A percentile compares a stretch with the other conserved stretches of the same genome.
phyloP scores from a whole-genome alignment of 2,329 filamentous ascomycete genomes.

The Dactylellina haptotyla region DNA sequence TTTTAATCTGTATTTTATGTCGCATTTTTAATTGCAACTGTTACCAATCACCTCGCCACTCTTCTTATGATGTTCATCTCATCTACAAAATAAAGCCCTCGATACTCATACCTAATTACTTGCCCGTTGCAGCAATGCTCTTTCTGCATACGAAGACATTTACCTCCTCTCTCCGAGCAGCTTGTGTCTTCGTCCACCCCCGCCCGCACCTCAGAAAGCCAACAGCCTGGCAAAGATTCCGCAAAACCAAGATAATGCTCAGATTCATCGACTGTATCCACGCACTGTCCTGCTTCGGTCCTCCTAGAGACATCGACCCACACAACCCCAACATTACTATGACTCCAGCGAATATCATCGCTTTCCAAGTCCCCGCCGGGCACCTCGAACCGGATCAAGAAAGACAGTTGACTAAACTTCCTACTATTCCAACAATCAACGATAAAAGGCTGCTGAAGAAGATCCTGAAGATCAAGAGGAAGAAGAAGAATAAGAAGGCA shows the following conservation, averaged over 20 bases:
- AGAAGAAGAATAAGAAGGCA: neutral
- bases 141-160: neutral
- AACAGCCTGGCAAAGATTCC: neutral
- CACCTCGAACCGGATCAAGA: conserved; percentile 32
- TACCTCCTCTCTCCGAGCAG: neutral
- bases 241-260: neutral
- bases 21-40: no score
- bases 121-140: neutral
- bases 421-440: conserved; percentile 23
- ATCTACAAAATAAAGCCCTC: no score
- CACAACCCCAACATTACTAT: conserved; percentile 32
- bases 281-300: conserved; percentile 22
- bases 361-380: conserved; percentile 18
- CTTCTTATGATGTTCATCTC: no score
- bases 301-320: conserved; percentile 11
- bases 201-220: neutral
- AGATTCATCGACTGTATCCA: conserved; percentile 28
- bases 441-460: conserved; percentile 17
- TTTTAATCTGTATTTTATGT: no score
- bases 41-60: no score
- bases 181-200: neutral
- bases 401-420: conserved; percentile 19
- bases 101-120: no score
- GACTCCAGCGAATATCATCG: conserved; percentile 34
- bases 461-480: conserved; percentile 27